These are phyloP conservation scores for Exophiala xenobiotica DNA, from an alignment of 2,329 filamentous ascomycete species.

Conservation along the genomic window DNA sequence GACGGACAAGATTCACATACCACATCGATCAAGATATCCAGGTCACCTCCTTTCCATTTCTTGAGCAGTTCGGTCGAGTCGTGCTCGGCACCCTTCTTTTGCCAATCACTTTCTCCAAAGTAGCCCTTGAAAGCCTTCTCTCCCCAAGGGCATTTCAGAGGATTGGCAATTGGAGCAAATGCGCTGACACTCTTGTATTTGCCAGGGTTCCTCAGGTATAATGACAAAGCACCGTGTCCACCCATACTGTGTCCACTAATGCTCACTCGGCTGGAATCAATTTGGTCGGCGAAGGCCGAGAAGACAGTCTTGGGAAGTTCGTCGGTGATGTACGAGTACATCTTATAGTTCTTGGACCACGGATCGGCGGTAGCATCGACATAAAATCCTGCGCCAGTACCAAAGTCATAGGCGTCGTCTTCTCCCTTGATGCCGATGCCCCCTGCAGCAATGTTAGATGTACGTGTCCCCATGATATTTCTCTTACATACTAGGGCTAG, in stretches of 20 bases:
- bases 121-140: constrained; percentile 94
- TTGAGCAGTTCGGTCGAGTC: constrained; percentile 89
- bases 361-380: constrained; percentile 77
- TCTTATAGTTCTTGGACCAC: constrained; percentile 77
- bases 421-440: constrained; percentile 79
- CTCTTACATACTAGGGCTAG: constrained; percentile 69
- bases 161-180: constrained; percentile 88
- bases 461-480: background rate
- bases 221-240: constrained; percentile 87
- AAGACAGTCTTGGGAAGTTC: constrained; percentile 83
- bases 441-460: constrained; percentile 43
- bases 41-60: constrained; percentile 64
- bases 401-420: constrained; percentile 88
- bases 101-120: constrained; percentile 69
- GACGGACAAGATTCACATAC: constrained; percentile 51
- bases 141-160: constrained; percentile 83
- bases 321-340: constrained; percentile 88
- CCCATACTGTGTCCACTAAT: constrained; percentile 98
- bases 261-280: constrained; percentile 70
- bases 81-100: constrained; percentile 77
- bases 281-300: constrained; percentile 60
- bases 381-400: constrained; percentile 90
- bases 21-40: constrained; percentile 85
- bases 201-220: constrained; percentile 89
- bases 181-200: constrained; percentile 86